Evolutionary conservation across 2,329 filamentous ascomycete species (phyloP), one percentile per base, ranked within the genome.

Genomic region (Fusarium circinatum): DNA sequence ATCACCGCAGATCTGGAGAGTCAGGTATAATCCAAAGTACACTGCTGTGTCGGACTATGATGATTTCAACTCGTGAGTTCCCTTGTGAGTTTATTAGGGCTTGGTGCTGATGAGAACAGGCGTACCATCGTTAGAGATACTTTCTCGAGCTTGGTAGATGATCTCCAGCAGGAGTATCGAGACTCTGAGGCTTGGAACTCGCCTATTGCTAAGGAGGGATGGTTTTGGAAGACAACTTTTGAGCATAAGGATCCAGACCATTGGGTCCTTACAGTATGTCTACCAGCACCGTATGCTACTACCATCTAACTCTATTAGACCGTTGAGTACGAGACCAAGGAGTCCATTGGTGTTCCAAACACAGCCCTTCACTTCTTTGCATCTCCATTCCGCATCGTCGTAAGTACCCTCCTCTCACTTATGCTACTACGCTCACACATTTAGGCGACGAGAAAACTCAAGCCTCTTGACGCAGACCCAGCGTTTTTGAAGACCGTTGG

Each of bases 281-380:
- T 1, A 5, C 13, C 14, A 10, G 6, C 0, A 5, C 13, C 5
- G 8, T 2, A 11, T 1, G 0, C 10, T 22, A 7, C 8, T 14
- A 14, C 0, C 22, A 24, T 10, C 39, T 62, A 34, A 62, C 32
- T 4, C 1, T 4, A 1, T 8, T 20, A 62, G 60, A 39, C 60
- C 6, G 32, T 36, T 7, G 60, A 62, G 22, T 62, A 47, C 3
- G 12, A 47, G 14, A 30, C n/a, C 1, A 39, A 8, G 1, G 13
- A 30, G 2, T 36, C 39, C 3, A 26, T 13, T 18, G 51, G 38
- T 18, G n/a, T 45, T 1, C 41, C 60, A 3, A 62, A 58, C 15
- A 62, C 60, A 5, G 36, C 39, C 10, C 32, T 62, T 6, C 60
- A 62, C 8, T 38, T 62, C 41, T 62, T 62, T 6, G 41, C 60